Evolutionary conservation across 2,329 filamentous ascomycete genomes (phyloP), one percentile per base, ranked within the genome.

Genomic region (Fusarium drepaniforme): DNA sequence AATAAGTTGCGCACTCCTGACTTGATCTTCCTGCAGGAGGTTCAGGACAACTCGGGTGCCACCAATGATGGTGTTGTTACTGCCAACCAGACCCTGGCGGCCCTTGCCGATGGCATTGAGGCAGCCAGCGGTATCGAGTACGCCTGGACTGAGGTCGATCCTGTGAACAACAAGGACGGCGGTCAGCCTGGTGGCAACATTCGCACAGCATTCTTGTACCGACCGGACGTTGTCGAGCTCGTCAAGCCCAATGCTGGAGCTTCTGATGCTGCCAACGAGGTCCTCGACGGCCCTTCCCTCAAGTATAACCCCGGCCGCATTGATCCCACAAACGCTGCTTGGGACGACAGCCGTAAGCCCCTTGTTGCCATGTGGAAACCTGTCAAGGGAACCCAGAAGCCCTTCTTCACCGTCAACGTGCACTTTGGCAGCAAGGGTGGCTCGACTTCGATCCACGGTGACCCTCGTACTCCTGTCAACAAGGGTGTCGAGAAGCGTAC

Each of bases 141-240:
- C 82, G 83, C 85, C 46, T 94, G 88, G 78, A 84, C 87, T 33
- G 88, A 91, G 72, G 87, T 94, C 66, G 85, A 84, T 51, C 92
- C 92, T 3, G 82, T 87, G 38, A 84, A 93, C 79, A 86, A 89
- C 81, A 76, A 87, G 71, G 91, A 94, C 74, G 93, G 93, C 68
- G 93, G 93, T 38, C 83, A 89, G 71, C 90, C 91, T 2, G 92
- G 93, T 16, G 92, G 92, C 42, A 94, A 94, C 84, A 94, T 94
- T 81, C 92, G 92, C 53, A 85, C 86, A 57, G 92, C 91, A 0
- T 94, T 93, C 82, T 85, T 94, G 13, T 94, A 93, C 87, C 89
- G 91, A 44, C 86, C 91, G 0, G 85, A 87, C 21, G 81, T 89
- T 5, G 79, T 94, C 53, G 85, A 86, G 58, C 88, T 94, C n/a